phyloP scores from a whole-genome alignment of 345 rosid species.

The Anastatica hierochuntica region DNA sequence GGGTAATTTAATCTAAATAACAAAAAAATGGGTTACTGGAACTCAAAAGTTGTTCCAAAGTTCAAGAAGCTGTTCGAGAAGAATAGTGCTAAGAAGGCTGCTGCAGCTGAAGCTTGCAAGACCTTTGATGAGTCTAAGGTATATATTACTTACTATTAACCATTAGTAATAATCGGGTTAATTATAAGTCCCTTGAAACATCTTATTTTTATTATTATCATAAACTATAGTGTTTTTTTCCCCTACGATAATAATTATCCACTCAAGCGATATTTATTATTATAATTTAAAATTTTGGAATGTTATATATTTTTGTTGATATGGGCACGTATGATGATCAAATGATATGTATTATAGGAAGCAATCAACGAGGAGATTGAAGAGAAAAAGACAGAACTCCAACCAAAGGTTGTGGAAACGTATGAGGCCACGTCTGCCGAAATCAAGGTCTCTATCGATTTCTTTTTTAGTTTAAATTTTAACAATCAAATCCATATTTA shows the following conservation, averaged over 20 bases:
- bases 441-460: slow-evolving; percentile 53
- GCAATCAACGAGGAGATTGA: slow-evolving; percentile 62
- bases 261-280: too few species aligned
- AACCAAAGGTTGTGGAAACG: slow-evolving; percentile 65
- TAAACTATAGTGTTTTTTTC: too few species aligned
- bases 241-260: slow-evolving; percentile 9
- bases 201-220: too few species aligned
- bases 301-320: slow-evolving; percentile 12
- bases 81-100: slow-evolving; percentile 54
- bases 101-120: slow-evolving; percentile 77
- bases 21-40: slow-evolving; percentile 68
- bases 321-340: neutral
- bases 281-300: too few species aligned
- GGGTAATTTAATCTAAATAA: neutral
- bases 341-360: slow-evolving; percentile 33
- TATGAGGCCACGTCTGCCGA: slow-evolving; percentile 63
- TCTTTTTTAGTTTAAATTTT: neutral
- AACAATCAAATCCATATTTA: too few species aligned
- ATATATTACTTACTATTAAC: neutral
- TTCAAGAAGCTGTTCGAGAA: slow-evolving; percentile 80
- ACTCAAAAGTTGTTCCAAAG: slow-evolving; percentile 65
- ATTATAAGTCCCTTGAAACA: too few species aligned
- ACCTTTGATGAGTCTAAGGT: slow-evolving; percentile 78
- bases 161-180: neutral
- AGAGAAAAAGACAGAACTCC: slow-evolving; percentile 67